Percentiles rank a stretch among this genome's conserved stretches.
Evolutionary conservation across 768 basidiomycete genomes (phyloP).

Genomic region (Trametes cinnabarina): DNA sequence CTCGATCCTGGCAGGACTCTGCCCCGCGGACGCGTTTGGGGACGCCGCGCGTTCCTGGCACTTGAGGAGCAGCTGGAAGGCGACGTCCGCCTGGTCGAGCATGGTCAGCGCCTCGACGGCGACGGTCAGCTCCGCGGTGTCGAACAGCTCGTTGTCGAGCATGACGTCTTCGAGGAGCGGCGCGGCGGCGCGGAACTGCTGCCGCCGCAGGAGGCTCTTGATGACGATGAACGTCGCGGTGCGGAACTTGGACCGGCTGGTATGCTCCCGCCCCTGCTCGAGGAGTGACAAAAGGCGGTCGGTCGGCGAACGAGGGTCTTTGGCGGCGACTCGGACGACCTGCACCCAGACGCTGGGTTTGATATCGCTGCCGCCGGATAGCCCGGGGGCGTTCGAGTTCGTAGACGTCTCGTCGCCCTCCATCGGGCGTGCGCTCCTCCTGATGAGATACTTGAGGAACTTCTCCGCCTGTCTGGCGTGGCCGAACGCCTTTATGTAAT

Average conservation of each 20-base stretch:
- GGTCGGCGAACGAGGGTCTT: conserved; percentile 24
- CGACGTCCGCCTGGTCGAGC: conserved; percentile 42
- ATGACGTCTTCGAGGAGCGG: conserved; percentile 20
- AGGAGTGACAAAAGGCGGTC: conserved; percentile 39
- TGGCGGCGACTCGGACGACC: background rate
- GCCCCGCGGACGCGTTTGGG: background rate
- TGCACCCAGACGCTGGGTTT: background rate
- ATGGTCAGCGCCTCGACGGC: conserved; percentile 52
- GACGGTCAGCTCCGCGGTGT: conserved; percentile 42
- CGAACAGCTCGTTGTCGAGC: conserved; percentile 37
- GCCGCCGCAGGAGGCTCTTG: conserved; percentile 48
- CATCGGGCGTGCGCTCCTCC: background rate
- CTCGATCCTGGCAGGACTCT: conserved; percentile 4
- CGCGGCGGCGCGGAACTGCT: conserved; percentile 41
- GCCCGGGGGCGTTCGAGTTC: background rate
- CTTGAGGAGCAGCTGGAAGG: conserved; percentile 50
- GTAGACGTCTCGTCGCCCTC: background rate
- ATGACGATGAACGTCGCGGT: conserved; percentile 55
- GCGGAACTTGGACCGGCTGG: conserved; percentile 39
- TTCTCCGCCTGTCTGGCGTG: background rate
- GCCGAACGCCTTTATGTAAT: conserved; percentile 3
- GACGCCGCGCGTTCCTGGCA: conserved; percentile 12
- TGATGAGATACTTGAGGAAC: conserved; percentile 1
- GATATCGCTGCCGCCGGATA: background rate
- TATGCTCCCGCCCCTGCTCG: conserved; percentile 29